These are phyloP conservation scores for Polytrichum formosum DNA, from an alignment of 225 moss, liverwort and hornwort species.

Conservation along the genomic window DNA sequence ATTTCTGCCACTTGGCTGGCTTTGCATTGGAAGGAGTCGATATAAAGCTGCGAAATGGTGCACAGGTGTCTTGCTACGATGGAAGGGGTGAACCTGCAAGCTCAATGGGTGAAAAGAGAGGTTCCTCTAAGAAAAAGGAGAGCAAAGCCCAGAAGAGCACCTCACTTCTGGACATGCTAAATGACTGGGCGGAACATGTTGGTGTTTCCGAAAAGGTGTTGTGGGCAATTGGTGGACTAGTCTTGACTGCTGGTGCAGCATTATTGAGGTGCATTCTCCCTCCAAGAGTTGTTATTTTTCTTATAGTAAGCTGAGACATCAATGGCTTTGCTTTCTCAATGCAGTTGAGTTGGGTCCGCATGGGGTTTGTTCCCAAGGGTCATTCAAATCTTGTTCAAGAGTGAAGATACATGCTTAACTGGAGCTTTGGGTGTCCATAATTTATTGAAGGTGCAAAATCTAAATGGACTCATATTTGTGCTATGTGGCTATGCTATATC, in stretches of 20 bases:
- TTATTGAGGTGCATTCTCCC: constrained; percentile 39
- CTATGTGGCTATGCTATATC: no score
- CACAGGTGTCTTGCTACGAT: constrained; percentile 41
- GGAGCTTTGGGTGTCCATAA: no score
- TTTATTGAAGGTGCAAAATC: no score
- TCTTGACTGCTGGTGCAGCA: constrained; percentile 54
- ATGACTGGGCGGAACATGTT: constrained; percentile 42
- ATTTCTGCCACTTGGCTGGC: constrained; percentile 55
- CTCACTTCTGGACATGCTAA: constrained; percentile 38
- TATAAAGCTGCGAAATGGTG: constrained; percentile 18
- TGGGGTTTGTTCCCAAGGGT: not conserved
- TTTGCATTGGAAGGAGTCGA: constrained; percentile 32
- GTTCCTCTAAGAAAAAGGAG: constrained; percentile 13
- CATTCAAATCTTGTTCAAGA: no score
- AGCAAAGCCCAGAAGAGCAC: constrained; percentile 18
- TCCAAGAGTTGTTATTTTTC: not conserved
- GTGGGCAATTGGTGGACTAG: constrained; percentile 66
- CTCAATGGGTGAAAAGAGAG: constrained; percentile 5
- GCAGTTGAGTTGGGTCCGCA: not conserved
- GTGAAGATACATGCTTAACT: no score
- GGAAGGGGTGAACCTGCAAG: constrained; percentile 38
- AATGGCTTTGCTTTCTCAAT: not conserved
- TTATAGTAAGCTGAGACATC: not conserved
- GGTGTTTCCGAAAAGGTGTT: constrained; percentile 44
- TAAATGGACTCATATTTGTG: no score